Evolutionary conservation across 305 asterid genomes (phyloP), one percentile per base, ranked within the genome.

Genomic region (Fraxinus albicans): DNA sequence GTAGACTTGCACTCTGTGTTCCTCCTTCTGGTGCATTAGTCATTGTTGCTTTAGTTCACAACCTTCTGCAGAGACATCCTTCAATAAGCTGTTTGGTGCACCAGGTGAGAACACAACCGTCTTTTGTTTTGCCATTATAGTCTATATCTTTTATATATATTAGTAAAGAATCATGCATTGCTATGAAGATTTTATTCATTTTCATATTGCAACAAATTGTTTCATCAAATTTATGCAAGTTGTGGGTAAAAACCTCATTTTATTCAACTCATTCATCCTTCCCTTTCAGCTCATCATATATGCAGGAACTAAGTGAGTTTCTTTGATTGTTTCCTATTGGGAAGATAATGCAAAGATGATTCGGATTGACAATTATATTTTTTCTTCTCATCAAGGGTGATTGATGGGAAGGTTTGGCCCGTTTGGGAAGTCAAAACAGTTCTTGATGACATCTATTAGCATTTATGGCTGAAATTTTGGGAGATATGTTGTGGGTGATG

Each of bases 11-110:
- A 34, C 92, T 92, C 83, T 85, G 88, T 77, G 90, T 90, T 73
- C 95, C 98, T 83, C 97, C 99, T 42, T 92, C 98, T 36, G 98
- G 99, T 84, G 91, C 93, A 29, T 86, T 96, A 40, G 90, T 96
- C 81, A 89, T 91, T 80, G 84, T 88, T 88, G 97, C 98, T 79
- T 87, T 96, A 89, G 94, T 94, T 77, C 96, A 92, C 90, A 96
- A 94, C 92, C 98, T 93, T 86, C 90, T 96, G 55, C 93, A 94
- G 87, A 90, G 98, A 79, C 98, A 94, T 88, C 97, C 98, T 82
- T 96, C 99, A 81, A 92, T 94, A 81, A 91, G 85, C 89, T 96
- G 91, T 83, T 88, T 96, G 96, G 95, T 96, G 84, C 97, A 96
- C 81, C 82, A 82, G 93, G 99, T 96, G 87, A 86, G 85, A 23